Conservation (phyloP, 371 early-diverging fungal species). For the Rhizopus stolonifer region DNA sequence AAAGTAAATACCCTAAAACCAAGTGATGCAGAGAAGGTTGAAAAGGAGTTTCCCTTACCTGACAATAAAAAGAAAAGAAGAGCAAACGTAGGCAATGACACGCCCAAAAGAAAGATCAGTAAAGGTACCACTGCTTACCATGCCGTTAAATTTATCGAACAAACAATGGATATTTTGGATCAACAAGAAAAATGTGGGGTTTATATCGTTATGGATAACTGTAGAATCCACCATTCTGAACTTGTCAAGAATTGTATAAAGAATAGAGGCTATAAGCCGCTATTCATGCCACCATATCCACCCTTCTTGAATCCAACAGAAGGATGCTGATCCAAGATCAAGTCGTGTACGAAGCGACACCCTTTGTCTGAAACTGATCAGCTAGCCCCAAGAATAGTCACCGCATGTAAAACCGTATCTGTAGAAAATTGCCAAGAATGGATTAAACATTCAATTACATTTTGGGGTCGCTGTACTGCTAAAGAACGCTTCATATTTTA, state of each 20-base stretch:
- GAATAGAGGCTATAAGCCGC: conserved; percentile 12
- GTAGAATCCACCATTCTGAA: conserved; percentile 4
- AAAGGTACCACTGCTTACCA: conserved; percentile 16
- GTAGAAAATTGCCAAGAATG: no score
- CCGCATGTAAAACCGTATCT: no score
- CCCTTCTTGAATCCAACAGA: conserved; percentile 11
- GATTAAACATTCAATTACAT: no score
- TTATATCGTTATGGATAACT: conserved; percentile 11
- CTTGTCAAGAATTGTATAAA: conserved; percentile 6
- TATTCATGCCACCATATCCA: not conserved
- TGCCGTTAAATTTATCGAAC: conserved; percentile 5
- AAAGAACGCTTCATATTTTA: no score
- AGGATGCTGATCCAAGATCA: conserved; percentile 10
- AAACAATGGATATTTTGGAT: conserved; percentile 12
- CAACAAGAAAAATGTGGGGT: conserved; percentile 9
- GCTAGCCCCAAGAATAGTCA: no score
- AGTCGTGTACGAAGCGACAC: not conserved
- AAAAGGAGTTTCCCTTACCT: conserved; percentile 9
- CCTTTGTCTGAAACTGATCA: no score
- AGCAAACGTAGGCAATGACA: not conserved
- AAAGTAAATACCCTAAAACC: conserved; percentile 10
- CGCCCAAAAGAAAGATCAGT: not conserved
- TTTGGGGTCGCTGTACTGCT: no score
- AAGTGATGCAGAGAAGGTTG: conserved; percentile 3
- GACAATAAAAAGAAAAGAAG: conserved; percentile 7